phyloP scores from a whole-genome alignment of 2,329 filamentous ascomycete genomes.

The Colletotrichum graminicola region DNA sequence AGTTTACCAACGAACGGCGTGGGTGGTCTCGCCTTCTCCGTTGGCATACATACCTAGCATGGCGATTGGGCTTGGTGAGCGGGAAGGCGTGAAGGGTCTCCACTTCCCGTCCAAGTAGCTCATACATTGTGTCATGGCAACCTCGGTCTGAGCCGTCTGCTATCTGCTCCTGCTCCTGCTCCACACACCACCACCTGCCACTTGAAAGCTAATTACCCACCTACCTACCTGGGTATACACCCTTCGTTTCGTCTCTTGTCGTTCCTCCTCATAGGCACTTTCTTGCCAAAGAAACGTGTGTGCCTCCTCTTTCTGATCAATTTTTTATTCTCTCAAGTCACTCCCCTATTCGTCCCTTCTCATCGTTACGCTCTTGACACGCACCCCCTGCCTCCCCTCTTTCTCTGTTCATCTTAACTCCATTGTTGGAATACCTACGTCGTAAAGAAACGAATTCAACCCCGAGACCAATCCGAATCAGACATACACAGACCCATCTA shows the following conservation, averaged over 20 bases:
- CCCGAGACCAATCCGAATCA: conserved; percentile 5
- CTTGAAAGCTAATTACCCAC: not conserved
- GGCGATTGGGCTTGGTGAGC: not conserved
- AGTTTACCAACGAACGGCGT: not conserved
- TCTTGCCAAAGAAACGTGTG: not conserved
- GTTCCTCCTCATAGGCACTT: not conserved
- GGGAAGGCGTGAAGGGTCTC: not conserved
- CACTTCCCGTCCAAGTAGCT: conserved; percentile 6
- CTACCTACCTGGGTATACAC: not conserved
- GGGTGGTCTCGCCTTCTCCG: conserved; percentile 9
- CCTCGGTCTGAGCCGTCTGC: conserved; percentile 5
- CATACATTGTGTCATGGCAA: conserved; percentile 2
- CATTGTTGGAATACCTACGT: conserved; percentile 23
- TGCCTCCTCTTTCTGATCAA: not conserved
- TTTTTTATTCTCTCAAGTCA: not conserved
- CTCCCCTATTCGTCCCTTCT: conserved; percentile 11
- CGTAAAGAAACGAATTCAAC: conserved; percentile 14
- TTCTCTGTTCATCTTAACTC: not conserved
- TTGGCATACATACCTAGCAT: not conserved
- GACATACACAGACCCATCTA: not conserved
- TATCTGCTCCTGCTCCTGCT: not conserved
- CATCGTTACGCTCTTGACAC: not conserved
- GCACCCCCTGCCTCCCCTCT: not conserved
- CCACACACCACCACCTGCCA: conserved; percentile 4
- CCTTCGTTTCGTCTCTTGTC: conserved; percentile 5